phyloP scores from a whole-genome alignment of 2,329 filamentous ascomycete genomes.

The Fusarium humuli region DNA sequence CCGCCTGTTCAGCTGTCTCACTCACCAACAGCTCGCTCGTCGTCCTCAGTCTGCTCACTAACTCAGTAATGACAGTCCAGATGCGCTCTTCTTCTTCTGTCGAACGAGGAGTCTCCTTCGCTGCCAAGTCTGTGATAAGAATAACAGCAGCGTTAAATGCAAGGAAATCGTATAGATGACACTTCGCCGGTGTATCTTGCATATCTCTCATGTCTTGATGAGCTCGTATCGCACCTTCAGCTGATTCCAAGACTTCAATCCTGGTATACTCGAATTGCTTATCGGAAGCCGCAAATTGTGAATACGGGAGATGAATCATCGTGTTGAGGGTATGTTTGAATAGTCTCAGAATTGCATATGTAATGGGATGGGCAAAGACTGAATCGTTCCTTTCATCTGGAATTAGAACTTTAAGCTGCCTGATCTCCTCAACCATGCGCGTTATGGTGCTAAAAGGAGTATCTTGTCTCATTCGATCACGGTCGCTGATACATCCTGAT shows the following conservation, averaged over 20 bases:
- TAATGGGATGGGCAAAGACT: constrained; percentile 12
- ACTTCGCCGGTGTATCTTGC: constrained; percentile 44
- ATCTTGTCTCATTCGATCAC: constrained; percentile 2
- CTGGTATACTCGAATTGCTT: constrained; percentile 52
- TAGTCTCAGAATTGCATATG: constrained; percentile 53
- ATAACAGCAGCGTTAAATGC: constrained; percentile 60
- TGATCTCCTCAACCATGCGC: constrained; percentile 45
- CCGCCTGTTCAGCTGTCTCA: constrained; percentile 7
- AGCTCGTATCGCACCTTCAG: constrained; percentile 54
- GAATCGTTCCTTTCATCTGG: constrained; percentile 22
- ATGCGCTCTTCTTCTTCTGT: constrained; percentile 9
- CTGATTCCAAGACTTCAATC: constrained; percentile 54
- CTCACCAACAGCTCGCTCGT: not conserved
- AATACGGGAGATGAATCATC: constrained; percentile 60
- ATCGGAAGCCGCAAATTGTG: constrained; percentile 54
- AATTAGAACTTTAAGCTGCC: constrained; percentile 53
- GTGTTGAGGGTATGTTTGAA: constrained; percentile 54
- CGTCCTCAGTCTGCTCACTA: constrained; percentile 1
- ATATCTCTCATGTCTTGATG: constrained; percentile 48
- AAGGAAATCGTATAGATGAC: constrained; percentile 61
- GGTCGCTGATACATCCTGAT: constrained; percentile 21
- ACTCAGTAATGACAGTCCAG: not conserved
- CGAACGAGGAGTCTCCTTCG: not conserved
- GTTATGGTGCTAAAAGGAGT: constrained; percentile 1
- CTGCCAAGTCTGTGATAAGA: constrained; percentile 56